Conservation (phyloP, 805 yeast species). For the Candida coquimbonensis region DNA sequence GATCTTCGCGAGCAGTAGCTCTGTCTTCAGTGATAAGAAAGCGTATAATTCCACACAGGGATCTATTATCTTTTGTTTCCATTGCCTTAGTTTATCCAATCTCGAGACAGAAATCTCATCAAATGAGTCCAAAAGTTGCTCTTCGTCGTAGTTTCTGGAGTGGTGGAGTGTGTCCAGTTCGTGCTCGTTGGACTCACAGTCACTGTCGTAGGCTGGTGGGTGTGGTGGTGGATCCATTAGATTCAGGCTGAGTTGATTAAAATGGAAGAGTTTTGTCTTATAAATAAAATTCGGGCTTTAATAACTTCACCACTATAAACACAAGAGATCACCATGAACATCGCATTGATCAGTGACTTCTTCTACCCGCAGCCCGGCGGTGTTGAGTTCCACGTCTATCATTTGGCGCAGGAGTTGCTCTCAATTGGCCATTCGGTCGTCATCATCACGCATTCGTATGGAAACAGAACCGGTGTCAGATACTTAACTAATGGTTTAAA, state of each 20-base stretch:
- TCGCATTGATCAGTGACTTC: conserved; percentile 80
- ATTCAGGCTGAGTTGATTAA: not conserved
- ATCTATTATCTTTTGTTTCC: conserved; percentile 30
- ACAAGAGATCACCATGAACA: not conserved
- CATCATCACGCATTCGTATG: conserved; percentile 84
- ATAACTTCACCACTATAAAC: not conserved
- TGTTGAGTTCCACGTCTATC: conserved; percentile 91
- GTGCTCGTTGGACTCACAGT: not conserved
- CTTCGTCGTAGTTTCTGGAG: not conserved
- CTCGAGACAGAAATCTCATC: not conserved
- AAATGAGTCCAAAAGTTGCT: conserved; percentile 1
- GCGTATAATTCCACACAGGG: conserved; percentile 37
- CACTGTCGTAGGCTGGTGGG: conserved; percentile 2
- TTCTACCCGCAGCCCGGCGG: conserved; percentile 99
- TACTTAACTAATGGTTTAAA: conserved; percentile 84
- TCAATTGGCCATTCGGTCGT: conserved; percentile 79
- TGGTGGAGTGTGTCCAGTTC: too few relatives aligned
- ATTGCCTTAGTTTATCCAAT: conserved; percentile 2
- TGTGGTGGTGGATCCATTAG: conserved; percentile 2
- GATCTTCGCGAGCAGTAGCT: conserved; percentile 49
- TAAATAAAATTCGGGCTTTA: not conserved
- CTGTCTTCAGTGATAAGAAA: conserved; percentile 37
- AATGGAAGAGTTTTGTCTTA: too few relatives aligned
- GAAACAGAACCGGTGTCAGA: conserved; percentile 75
- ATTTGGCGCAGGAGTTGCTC: conserved; percentile 76